Conservation (phyloP, 345 rosid genomes). For the Gossypium thurberi region DNA sequence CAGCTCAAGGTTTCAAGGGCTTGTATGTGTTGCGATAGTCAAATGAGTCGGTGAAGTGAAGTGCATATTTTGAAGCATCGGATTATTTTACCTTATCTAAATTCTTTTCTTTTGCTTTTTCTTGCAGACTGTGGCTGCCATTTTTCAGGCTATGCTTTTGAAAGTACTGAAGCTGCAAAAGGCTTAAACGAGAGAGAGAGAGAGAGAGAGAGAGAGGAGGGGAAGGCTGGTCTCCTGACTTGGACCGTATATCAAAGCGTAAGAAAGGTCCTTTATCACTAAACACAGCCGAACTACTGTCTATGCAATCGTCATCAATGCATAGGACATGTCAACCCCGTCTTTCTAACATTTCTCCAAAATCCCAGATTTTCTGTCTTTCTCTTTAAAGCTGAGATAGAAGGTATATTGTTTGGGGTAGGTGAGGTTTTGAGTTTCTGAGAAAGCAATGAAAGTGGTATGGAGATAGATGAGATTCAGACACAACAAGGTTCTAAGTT, state of each 20-base stretch:
- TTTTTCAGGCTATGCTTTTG: constrained; percentile 57
- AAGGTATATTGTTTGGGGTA: background rate
- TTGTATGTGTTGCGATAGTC: background rate
- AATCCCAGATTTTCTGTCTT: constrained; percentile 5
- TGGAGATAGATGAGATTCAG: constrained; percentile 81
- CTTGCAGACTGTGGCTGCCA: constrained; percentile 45
- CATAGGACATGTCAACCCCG: constrained; percentile 44
- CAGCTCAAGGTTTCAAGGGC: background rate
- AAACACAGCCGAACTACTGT: constrained; percentile 33
- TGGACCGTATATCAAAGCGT: constrained; percentile 59
- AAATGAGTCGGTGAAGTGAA: background rate
- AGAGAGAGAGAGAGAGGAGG: background rate
- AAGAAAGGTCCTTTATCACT: constrained; percentile 30
- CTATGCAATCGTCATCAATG: constrained; percentile 60
- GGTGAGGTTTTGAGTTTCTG: constrained; percentile 10
- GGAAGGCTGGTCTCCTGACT: constrained; percentile 49
- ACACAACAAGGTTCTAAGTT: constrained; percentile 51
- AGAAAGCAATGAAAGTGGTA: constrained; percentile 71
- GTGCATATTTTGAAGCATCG: constrained; percentile 19
- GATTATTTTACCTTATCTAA: constrained; percentile 16
- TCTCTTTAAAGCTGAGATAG: constrained; percentile 1
- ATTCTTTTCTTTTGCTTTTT: constrained; percentile 21
- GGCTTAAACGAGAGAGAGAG: constrained; percentile 39
- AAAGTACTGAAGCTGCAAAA: constrained; percentile 49
- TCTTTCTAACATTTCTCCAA: constrained; percentile 16